These are phyloP conservation scores for Pseudogymnoascus sp. DNA, from an alignment of 2,329 filamentous ascomycete genomes.

Conservation along the genomic window DNA sequence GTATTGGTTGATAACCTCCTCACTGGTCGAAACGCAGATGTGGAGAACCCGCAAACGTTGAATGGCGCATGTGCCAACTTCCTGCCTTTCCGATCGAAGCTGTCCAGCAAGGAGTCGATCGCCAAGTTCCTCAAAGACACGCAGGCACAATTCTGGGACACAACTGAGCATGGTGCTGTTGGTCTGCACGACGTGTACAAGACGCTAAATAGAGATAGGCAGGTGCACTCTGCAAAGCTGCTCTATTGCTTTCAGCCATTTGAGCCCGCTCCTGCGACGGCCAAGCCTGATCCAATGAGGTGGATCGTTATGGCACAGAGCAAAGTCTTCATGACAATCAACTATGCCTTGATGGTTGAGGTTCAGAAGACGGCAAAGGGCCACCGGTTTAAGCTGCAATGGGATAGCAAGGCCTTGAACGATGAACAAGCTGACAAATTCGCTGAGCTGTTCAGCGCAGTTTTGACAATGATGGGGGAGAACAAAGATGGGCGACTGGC, in stretches of 20 bases:
- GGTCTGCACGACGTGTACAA: constrained; percentile 25
- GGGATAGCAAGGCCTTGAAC: neutral
- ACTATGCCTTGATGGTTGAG: constrained; percentile 14
- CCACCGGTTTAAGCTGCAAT: constrained; percentile 8
- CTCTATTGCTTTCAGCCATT: constrained; percentile 30
- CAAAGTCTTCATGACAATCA: constrained; percentile 10
- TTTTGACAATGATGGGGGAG: neutral
- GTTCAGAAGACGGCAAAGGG: constrained; percentile 11
- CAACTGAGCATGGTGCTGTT: constrained; percentile 25
- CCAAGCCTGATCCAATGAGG: constrained; percentile 9
- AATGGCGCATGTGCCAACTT: constrained; percentile 32
- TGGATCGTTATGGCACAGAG: constrained; percentile 17
- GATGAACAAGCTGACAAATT: neutral
- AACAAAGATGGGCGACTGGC: neutral
- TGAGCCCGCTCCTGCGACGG: constrained; percentile 21
- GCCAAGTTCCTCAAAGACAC: constrained; percentile 18
- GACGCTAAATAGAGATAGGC: constrained; percentile 15
- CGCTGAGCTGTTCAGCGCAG: neutral
- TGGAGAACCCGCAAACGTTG: constrained; percentile 30
- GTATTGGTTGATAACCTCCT: constrained; percentile 30
- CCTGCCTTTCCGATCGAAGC: constrained; percentile 25
- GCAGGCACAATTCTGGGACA: constrained; percentile 24
- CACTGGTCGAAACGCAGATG: constrained; percentile 31
- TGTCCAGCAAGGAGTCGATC: constrained; percentile 13
- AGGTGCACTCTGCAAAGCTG: constrained; percentile 13